Conservation (phyloP, 2,329 filamentous ascomycete genomes). For the Phyllosticta ampelicida region DNA sequence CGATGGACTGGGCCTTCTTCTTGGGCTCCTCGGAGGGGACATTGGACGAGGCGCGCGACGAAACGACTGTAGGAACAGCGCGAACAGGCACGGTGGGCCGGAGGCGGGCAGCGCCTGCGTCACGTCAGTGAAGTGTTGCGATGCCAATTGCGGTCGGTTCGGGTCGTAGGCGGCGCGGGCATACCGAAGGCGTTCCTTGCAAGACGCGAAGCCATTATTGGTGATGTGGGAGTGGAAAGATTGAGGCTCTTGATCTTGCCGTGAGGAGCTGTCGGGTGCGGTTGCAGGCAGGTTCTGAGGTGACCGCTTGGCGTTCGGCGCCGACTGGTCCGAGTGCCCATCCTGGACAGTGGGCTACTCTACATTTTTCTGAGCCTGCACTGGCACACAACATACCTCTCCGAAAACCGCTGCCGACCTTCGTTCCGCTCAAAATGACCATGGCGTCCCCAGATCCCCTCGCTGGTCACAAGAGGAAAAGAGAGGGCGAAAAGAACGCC, state of each 20-base stretch:
- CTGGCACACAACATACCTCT: background rate
- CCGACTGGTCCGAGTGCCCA: background rate
- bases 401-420: background rate
- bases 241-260: constrained; percentile 20
- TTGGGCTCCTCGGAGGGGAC: constrained; percentile 82
- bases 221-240: constrained; percentile 29
- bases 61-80: constrained; percentile 62
- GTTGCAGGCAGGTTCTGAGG: constrained; percentile 8
- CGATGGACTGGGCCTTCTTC: constrained; percentile 91
- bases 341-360: background rate
- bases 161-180: constrained; percentile 32
- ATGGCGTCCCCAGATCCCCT: constrained; percentile 18
- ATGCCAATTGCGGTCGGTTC: constrained; percentile 30
- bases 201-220: constrained; percentile 95
- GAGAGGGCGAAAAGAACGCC: constrained; percentile 23
- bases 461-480: constrained; percentile 34
- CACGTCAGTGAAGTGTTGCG: constrained; percentile 19
- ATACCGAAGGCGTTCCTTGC: constrained; percentile 90
- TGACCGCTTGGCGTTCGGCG: constrained; percentile 11
- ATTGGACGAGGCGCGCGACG: constrained; percentile 62
- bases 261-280: constrained; percentile 15
- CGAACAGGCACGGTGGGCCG: constrained; percentile 64
- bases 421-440: constrained; percentile 23
- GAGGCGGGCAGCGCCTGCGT: constrained; percentile 75
- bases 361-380: constrained; percentile 6